Evolutionary conservation across 2,329 filamentous ascomycete genomes (phyloP).

Genomic region (Penicillium sp.): DNA sequence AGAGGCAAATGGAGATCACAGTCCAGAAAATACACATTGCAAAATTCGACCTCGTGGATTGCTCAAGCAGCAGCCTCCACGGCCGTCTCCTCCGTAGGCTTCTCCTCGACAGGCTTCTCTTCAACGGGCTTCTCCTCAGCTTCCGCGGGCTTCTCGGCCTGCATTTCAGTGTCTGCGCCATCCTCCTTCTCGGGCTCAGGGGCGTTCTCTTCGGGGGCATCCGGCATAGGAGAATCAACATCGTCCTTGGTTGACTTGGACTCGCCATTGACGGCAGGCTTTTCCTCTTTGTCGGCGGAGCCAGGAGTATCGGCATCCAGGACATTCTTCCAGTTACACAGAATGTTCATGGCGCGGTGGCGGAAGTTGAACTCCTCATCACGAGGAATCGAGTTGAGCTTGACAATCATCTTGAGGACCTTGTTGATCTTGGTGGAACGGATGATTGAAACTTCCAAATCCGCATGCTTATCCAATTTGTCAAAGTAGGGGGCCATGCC

Average conservation of each 20-base stretch:
- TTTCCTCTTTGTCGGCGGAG: slow-evolving; percentile 42
- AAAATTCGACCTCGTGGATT: slow-evolving; percentile 8
- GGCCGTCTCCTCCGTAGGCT: slow-evolving; percentile 27
- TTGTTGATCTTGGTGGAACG: slow-evolving; percentile 96
- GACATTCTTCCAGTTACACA: slow-evolving; percentile 86
- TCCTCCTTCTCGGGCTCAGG: slow-evolving; percentile 33
- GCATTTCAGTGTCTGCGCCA: slow-evolving; percentile 35
- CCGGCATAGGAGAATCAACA: slow-evolving; percentile 37
- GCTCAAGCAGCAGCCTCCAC: slow-evolving; percentile 27
- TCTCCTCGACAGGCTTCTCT: slow-evolving; percentile 29
- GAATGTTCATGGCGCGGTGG: slow-evolving; percentile 69
- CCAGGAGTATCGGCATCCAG: slow-evolving; percentile 59
- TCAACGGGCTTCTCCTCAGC: slow-evolving; percentile 33
- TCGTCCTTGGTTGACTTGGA: slow-evolving; percentile 34
- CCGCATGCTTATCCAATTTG: slow-evolving; percentile 74
- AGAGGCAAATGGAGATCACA: slow-evolving; percentile 4
- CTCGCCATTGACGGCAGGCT: slow-evolving; percentile 45
- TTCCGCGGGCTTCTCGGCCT: slow-evolving; percentile 29
- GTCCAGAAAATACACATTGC: slow-evolving; percentile 5
- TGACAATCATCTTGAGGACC: slow-evolving; percentile 90
- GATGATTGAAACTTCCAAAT: slow-evolving; percentile 86
- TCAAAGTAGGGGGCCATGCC: slow-evolving; percentile 48
- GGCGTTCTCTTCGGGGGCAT: slow-evolving; percentile 38
- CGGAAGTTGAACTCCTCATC: slow-evolving; percentile 91
- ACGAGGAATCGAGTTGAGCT: slow-evolving; percentile 76